These are phyloP conservation scores for Alternaria brassicae DNA, from an alignment of 2,329 filamentous ascomycete genomes.

Conservation along the genomic window DNA sequence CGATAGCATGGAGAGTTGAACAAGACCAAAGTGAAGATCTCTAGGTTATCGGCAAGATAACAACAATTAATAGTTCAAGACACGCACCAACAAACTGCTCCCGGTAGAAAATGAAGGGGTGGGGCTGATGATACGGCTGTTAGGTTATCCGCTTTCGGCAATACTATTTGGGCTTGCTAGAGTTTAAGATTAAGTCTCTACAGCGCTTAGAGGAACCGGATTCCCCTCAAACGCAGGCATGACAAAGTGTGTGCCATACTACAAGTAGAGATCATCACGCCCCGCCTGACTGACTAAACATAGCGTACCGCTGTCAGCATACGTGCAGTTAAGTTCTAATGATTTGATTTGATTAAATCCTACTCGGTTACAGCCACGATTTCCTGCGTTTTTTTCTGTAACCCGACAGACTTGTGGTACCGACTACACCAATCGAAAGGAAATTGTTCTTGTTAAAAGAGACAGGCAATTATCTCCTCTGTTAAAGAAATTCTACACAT, in stretches of 20 bases:
- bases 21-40: background rate
- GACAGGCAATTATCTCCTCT: background rate
- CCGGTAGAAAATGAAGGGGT: background rate
- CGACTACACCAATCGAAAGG: background rate
- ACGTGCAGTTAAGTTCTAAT: background rate
- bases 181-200: background rate
- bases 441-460: background rate
- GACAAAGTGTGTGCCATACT: background rate
- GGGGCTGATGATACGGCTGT: background rate
- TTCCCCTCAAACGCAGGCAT: background rate
- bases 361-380: background rate
- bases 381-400: background rate
- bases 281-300: background rate
- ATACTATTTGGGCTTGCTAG: background rate
- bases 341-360: background rate
- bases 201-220: background rate
- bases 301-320: background rate
- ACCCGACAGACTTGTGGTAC: background rate
- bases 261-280: background rate
- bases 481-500: background rate
- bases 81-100: background rate
- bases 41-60: background rate
- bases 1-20: background rate
- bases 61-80: background rate
- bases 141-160: background rate